phyloP scores from a whole-genome alignment of 2,329 filamentous ascomycete species.

The Xenosphaeropsis pyriputrescens region DNA sequence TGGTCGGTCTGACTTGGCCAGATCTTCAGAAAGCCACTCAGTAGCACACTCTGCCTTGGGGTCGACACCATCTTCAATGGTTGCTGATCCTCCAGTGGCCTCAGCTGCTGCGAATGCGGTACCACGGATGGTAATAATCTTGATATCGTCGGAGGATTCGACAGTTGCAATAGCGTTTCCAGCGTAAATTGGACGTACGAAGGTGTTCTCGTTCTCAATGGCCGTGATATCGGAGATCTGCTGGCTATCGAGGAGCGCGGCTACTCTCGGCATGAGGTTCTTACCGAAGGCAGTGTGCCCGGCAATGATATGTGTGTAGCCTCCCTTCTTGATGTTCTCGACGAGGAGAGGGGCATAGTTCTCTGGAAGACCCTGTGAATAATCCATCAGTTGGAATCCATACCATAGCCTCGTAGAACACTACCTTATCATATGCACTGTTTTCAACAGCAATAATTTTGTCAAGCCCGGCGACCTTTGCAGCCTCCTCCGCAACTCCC shows the following conservation, averaged over 20 bases:
- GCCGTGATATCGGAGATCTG: slow-evolving; percentile 84
- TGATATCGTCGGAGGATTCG: slow-evolving; percentile 72
- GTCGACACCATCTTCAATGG: slow-evolving; percentile 70
- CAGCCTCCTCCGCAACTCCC: slow-evolving; percentile 63
- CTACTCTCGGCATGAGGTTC: slow-evolving; percentile 80
- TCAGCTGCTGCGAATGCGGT: slow-evolving; percentile 76
- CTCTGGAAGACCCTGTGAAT: slow-evolving; percentile 64
- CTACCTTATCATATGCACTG: slow-evolving; percentile 79
- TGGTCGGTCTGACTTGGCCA: slow-evolving; percentile 85
- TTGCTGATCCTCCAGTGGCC: slow-evolving; percentile 56
- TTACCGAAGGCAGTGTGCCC: slow-evolving; percentile 95
- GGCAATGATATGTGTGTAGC: slow-evolving; percentile 82
- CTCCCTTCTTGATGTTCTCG: slow-evolving; percentile 93
- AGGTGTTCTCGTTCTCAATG: slow-evolving; percentile 83
- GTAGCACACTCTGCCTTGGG: slow-evolving; percentile 59
- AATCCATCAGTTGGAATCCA: background rate
- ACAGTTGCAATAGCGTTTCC: slow-evolving; percentile 96
- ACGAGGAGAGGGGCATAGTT: slow-evolving; percentile 87
- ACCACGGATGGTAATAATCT: slow-evolving; percentile 83
- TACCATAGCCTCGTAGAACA: background rate
- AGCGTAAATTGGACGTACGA: slow-evolving; percentile 92
- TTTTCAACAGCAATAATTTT: slow-evolving; percentile 87
- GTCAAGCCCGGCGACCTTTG: slow-evolving; percentile 79
- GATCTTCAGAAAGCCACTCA: slow-evolving; percentile 88
- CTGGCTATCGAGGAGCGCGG: slow-evolving; percentile 81